Conservation (phyloP, 345 rosid species). For the Lenwebbia sp. region DNA sequence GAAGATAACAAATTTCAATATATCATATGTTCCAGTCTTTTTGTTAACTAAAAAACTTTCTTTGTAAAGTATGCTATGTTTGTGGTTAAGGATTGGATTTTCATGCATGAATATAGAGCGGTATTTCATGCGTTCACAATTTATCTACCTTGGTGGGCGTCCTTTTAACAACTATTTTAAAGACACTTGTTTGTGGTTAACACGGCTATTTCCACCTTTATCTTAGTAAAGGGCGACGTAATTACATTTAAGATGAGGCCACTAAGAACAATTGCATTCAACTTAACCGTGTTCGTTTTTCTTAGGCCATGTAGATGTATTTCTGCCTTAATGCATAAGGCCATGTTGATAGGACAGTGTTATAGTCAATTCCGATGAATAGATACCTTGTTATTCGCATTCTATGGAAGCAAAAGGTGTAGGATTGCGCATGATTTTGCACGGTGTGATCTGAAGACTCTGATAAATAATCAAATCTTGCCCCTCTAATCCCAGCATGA, state of each 20-base stretch:
- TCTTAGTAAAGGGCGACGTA: not conserved
- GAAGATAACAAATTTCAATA: not conserved
- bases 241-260: not conserved
- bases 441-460: not conserved
- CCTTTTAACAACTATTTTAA: not conserved
- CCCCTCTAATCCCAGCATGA: not conserved
- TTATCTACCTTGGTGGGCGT: not conserved
- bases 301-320: not conserved
- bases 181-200: not conserved
- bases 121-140: not conserved
- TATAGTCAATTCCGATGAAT: not conserved
- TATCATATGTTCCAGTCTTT: not conserved
- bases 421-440: not conserved
- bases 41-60: not conserved
- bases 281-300: not conserved
- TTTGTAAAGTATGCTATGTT: not conserved
- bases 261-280: not conserved
- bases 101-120: not conserved
- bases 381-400: not conserved
- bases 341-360: not conserved
- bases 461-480: not conserved
- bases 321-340: not conserved
- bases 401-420: not conserved
- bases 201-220: not conserved
- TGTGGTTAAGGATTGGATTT: not conserved